A percentile compares a stretch with the other conserved stretches of the same genome.
These are phyloP conservation scores for Ustilago bromivora DNA, from an alignment of 1,284 basidiomycete species.

Conservation along the genomic window DNA sequence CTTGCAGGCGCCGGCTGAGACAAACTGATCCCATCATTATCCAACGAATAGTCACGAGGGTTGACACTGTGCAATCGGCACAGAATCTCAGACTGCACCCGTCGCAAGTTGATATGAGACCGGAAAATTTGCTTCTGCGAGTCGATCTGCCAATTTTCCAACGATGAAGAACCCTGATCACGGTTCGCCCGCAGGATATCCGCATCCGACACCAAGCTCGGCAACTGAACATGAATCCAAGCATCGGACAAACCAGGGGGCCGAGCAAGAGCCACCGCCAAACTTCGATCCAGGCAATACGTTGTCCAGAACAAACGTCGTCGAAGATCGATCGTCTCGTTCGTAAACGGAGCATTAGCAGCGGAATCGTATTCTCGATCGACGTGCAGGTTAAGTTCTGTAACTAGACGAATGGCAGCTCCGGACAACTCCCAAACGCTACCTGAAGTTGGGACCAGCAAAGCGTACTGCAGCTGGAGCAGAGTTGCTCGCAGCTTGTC, in stretches of 20 bases:
- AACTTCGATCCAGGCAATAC: slow-evolving; percentile 48
- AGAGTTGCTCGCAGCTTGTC: slow-evolving; percentile 43
- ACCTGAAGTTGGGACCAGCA: slow-evolving; percentile 38
- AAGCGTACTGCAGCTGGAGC: slow-evolving; percentile 45
- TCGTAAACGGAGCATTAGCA: slow-evolving; percentile 24
- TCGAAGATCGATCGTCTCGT: slow-evolving; percentile 38
- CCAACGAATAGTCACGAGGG: slow-evolving; percentile 49
- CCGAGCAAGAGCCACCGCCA: slow-evolving; percentile 38
- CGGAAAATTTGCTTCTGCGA: slow-evolving; percentile 43
- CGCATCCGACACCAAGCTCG: slow-evolving; percentile 30
- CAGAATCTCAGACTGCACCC: slow-evolving; percentile 48
- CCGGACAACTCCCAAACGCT: slow-evolving; percentile 53
- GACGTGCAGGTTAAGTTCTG: slow-evolving; percentile 46
- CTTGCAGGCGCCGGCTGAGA: slow-evolving; percentile 20
- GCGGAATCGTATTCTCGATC: slow-evolving; percentile 48
- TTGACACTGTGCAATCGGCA: slow-evolving; percentile 53
- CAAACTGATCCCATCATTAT: slow-evolving; percentile 36
- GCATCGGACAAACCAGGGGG: slow-evolving; percentile 50
- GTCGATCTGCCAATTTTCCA: slow-evolving; percentile 7
- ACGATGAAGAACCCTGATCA: background rate
- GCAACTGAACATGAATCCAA: slow-evolving; percentile 50
- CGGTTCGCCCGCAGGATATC: slow-evolving; percentile 28
- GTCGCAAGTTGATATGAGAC: slow-evolving; percentile 40
- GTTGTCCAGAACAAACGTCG: slow-evolving; percentile 50
- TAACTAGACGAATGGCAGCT: slow-evolving; percentile 44